Evolutionary conservation across 108 stramenopile genomes (phyloP), one percentile per base, ranked within the genome.

Genomic region (Mayamaea pseudoterrestris): DNA sequence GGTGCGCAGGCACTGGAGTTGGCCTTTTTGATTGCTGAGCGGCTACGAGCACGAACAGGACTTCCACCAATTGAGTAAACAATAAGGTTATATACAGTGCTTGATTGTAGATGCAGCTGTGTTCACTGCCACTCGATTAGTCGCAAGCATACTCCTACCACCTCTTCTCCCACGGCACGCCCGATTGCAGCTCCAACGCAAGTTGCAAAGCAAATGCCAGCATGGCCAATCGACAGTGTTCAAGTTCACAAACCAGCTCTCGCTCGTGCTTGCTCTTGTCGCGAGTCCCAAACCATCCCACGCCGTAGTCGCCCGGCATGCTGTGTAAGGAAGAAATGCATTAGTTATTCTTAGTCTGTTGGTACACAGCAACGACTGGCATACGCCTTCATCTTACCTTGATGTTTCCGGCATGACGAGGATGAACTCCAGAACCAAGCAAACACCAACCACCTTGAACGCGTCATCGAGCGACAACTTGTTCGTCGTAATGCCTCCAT

Each of bases 1-100:
- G 95, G 95, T 43, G 78, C 73, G 24, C 98, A 99, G 65, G 83
- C 93, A n/a, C 59, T 99, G 70, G 95, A 99, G 63, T 69, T 99
- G 62, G 96, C 96, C 28, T 97, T 99, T 57, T 66, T 93, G 52
- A 84, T 97, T 52, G 95, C 96, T 20, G 90, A 95, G 59, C 75
- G 93, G 55, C 82, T 99, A 81, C 80, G 93, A 52, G 47, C 56
- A 55, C 63, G 83, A 57, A 84, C 75, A 45, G 96, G 92, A 37
- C 57, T 93, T 44, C 87, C 92, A 29, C 71, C 78, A 0, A 69
- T 83, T 30, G 77, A 83, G 58, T 78, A 72, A 69, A 45, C n/a
- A n/a, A n/a, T n/a, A n/a, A n/a, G n/a, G n/a, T n/a, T n/a, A n/a
- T n/a, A n/a, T n/a, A n/a, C n/a, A n/a, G n/a, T n/a, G n/a, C n/a